These are phyloP conservation scores for Lactifluus echinatus DNA, from an alignment of 768 basidiomycete genomes.

Conservation along the genomic window DNA sequence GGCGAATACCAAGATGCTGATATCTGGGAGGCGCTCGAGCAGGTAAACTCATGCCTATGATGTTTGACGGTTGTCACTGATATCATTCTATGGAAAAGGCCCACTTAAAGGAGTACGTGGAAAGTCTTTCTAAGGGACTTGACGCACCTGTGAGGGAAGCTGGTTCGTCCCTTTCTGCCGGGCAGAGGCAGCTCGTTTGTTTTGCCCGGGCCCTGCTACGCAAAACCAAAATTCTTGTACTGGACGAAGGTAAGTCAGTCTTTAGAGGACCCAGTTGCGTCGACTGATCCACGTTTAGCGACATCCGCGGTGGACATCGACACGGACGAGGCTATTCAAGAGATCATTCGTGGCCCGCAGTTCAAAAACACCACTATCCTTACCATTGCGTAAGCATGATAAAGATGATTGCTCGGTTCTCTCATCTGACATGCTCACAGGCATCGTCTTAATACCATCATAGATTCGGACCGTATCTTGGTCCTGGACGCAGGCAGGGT, in stretches of 20 bases:
- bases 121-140: slow-evolving; percentile 53
- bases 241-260: slow-evolving; percentile 69
- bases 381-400: slow-evolving; percentile 64
- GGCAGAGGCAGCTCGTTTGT: slow-evolving; percentile 83
- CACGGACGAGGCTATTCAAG: slow-evolving; percentile 83
- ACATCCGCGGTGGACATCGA: slow-evolving; percentile 88
- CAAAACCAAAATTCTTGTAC: slow-evolving; percentile 79
- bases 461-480: slow-evolving; percentile 71
- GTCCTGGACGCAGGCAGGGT: slow-evolving; percentile 78
- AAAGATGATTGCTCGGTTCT: neutral
- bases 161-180: slow-evolving; percentile 73
- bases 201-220: slow-evolving; percentile 79
- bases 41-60: slow-evolving; percentile 32
- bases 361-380: slow-evolving; percentile 76
- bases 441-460: slow-evolving; percentile 76
- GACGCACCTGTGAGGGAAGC: slow-evolving; percentile 72
- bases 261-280: slow-evolving; percentile 1
- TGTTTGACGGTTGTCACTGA: neutral
- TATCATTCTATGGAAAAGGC: slow-evolving; percentile 32
- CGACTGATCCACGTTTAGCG: slow-evolving; percentile 33
- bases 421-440: slow-evolving; percentile 28
- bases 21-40: slow-evolving; percentile 81
- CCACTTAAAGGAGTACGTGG: slow-evolving; percentile 60
- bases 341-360: slow-evolving; percentile 71
- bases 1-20: slow-evolving; percentile 65